A percentile compares a stretch with the other conserved stretches of the same genome.
These are phyloP conservation scores for Tetraselmis striata DNA, from an alignment of 139 green algal species.

Conservation along the genomic window DNA sequence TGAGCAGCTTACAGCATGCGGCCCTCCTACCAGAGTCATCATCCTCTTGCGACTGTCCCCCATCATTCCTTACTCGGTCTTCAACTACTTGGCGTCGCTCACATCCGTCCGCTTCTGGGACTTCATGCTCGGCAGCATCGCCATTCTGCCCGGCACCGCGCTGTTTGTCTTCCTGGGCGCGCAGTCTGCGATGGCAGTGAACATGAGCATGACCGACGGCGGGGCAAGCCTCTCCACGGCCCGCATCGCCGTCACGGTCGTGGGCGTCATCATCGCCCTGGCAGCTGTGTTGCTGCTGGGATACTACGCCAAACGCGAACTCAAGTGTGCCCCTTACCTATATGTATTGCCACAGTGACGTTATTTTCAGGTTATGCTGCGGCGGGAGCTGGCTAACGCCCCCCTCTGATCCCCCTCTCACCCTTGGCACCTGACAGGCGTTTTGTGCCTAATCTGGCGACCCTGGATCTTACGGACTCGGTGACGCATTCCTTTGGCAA, in stretches of 20 bases:
- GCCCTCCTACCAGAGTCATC: constrained; percentile 1
- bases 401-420: background rate
- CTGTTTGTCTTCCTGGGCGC: background rate
- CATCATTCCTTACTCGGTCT: background rate
- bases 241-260: background rate
- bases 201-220: background rate
- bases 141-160: background rate
- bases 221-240: background rate
- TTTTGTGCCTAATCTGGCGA: background rate
- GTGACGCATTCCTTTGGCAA: no score
- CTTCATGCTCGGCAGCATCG: background rate
- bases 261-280: background rate
- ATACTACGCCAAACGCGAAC: background rate
- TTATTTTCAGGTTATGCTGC: background rate
- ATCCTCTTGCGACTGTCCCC: background rate
- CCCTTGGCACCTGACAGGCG: background rate
- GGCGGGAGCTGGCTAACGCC: background rate
- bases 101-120: background rate
- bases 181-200: background rate
- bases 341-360: background rate
- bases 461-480: background rate
- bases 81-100: background rate
- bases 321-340: background rate
- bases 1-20: no score
- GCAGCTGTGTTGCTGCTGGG: background rate